A percentile compares a stretch with the other conserved stretches of the same genome.
These are phyloP conservation scores for Aspergillus ustus DNA, from an alignment of 2,329 filamentous ascomycete species.

Conservation along the genomic window DNA sequence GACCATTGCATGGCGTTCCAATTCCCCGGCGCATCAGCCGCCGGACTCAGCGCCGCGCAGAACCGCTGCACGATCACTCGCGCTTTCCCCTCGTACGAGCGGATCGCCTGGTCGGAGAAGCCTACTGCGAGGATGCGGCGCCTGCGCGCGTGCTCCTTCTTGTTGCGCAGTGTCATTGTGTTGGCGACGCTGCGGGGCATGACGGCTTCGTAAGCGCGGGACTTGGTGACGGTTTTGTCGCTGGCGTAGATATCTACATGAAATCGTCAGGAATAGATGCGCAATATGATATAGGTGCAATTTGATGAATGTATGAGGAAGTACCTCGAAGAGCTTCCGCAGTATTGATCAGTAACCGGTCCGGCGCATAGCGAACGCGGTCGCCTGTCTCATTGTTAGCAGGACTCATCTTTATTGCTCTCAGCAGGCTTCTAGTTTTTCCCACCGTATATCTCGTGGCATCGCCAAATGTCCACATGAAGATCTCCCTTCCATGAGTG, in stretches of 20 bases:
- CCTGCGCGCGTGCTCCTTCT: background rate
- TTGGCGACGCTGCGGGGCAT: background rate
- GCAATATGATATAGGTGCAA: too few species aligned
- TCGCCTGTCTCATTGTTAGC: background rate
- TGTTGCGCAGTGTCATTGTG: background rate
- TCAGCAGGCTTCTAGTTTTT: background rate
- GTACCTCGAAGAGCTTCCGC: background rate
- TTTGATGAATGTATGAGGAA: too few species aligned
- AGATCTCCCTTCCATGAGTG: conserved; percentile 31
- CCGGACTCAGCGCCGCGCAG: background rate
- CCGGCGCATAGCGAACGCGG: background rate
- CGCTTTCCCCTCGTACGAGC: background rate
- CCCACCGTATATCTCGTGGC: conserved; percentile 39
- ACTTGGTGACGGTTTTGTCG: too few species aligned
- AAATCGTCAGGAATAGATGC: too few species aligned
- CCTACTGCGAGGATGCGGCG: background rate
- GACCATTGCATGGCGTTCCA: background rate
- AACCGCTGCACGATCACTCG: background rate
- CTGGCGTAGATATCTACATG: background rate
- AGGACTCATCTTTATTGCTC: background rate
- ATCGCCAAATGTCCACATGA: conserved; percentile 32
- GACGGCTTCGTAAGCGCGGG: too few species aligned
- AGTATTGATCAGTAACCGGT: background rate
- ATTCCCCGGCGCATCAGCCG: background rate
- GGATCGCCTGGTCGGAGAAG: background rate